A percentile compares a stretch with the other conserved stretches of the same genome.
phyloP scores from a whole-genome alignment of 371 early-diverging fungal genomes.

The Rhizopus microsporus region DNA sequence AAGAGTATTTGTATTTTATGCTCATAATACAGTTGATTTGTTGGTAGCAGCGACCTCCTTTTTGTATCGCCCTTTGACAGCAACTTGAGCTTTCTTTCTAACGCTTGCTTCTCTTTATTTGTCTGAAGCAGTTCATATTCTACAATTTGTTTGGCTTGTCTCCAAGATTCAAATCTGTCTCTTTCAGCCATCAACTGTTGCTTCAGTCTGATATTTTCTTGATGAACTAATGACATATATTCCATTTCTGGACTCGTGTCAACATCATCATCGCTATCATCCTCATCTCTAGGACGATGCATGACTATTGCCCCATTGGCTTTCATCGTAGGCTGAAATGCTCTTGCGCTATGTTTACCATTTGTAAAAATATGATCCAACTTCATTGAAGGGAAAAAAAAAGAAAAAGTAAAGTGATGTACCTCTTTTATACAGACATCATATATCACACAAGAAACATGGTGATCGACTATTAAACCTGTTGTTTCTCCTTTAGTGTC shows the following conservation, averaged over 20 bases:
- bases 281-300: constrained; percentile 12
- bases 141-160: not conserved
- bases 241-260: not conserved
- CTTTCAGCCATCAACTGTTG: constrained; percentile 19
- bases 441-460: too few species aligned
- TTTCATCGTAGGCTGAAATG: constrained; percentile 13
- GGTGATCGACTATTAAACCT: too few species aligned
- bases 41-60: not conserved
- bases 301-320: constrained; percentile 31
- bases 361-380: not conserved
- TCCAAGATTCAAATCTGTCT: constrained; percentile 12
- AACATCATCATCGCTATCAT: constrained; percentile 5
- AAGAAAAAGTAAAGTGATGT: not conserved
- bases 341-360: not conserved
- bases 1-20: constrained; percentile 24
- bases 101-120: not conserved
- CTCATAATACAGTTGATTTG: constrained; percentile 21
- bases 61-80: not conserved
- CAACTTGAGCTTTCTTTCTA: not conserved
- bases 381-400: constrained; percentile 1
- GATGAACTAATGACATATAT: constrained; percentile 8
- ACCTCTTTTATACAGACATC: too few species aligned
- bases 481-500: too few species aligned
- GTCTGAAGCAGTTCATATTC: constrained; percentile 1
- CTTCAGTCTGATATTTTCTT: constrained; percentile 18